Base-by-base conservation (phyloP, 139 green algal genomes). In the Edaphochlamys debaryana region DNA sequence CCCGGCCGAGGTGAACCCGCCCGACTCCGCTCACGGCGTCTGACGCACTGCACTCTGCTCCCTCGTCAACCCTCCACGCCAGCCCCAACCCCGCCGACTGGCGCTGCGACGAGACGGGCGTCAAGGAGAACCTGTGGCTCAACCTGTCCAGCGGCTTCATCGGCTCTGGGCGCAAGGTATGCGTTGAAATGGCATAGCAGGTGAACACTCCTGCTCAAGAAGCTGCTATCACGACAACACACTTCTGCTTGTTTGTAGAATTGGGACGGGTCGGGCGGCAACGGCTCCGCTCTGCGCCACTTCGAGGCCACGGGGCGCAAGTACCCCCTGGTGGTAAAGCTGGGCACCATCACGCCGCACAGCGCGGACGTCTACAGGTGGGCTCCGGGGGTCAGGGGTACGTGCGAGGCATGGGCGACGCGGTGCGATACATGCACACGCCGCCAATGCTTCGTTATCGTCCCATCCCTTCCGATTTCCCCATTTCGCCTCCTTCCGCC, bases 291-390 rank as follows among this genome's bases (percentile, higher is more conserved):
- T 25, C 60, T 99, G 77, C 84, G 92, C 50, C 96, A 99, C 84
- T 99, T 91, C 82, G 91, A 99, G 90, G 86, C 90, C 30, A 98
- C 93, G 0, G 97, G 95, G 2, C 84, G 79, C 56, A 89, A 92
- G 72, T 98, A 98, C 90, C 97, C 97, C 13, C 93, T 99, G 68
- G 96, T 93, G 27, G 97, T 99, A 6, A 99, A 99, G 92, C 93
- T 99, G 42, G 97, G 97, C 37, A 99, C 97, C 82, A 99, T 99
- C 90, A 98, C 94, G 3, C 92, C 96, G 4, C 78, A 94, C 72
- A 90, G 93, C 6, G 96, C 96, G 32, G 97, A 37, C 40, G 37
- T 75, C 37, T 75, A n/a, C n/a, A n/a, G n/a, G n/a, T n/a, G n/a
- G n/a, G n/a, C n/a, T n/a, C n/a, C n/a, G n/a, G n/a, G n/a, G n/a